Percentiles rank a stretch among this genome's conserved stretches.
phyloP scores from a whole-genome alignment of 106 monocot species.

The Dendrobium officinale region DNA sequence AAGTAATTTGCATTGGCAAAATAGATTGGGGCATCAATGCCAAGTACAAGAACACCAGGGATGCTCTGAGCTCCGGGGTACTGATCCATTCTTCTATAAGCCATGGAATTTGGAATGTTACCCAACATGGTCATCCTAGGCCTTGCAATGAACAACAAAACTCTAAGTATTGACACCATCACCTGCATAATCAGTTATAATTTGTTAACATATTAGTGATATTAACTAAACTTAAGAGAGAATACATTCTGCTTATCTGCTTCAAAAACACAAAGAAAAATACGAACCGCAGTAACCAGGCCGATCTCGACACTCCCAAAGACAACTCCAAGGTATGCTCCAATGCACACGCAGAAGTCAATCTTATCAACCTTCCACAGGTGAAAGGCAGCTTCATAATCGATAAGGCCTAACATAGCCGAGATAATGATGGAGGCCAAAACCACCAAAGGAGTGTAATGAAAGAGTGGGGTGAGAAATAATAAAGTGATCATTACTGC shows the following conservation, averaged over 20 bases:
- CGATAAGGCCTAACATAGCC: constrained; percentile 85
- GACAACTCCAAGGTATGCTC: constrained; percentile 77
- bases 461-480: constrained; percentile 78
- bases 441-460: constrained; percentile 90
- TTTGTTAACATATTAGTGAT: not conserved
- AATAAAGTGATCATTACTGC: constrained; percentile 81
- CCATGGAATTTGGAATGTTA: constrained; percentile 73
- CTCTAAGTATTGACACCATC: constrained; percentile 58
- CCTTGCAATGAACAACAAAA: constrained; percentile 71
- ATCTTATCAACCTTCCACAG: constrained; percentile 91
- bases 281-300: constrained; percentile 47
- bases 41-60: constrained; percentile 67
- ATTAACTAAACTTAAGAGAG: not conserved
- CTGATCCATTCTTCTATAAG: constrained; percentile 76
- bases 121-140: constrained; percentile 73
- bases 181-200: constrained; percentile 30
- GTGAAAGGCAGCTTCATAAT: constrained; percentile 66
- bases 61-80: constrained; percentile 48
- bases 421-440: constrained; percentile 82
- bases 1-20: constrained; percentile 81
- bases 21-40: constrained; percentile 80
- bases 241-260: not conserved
- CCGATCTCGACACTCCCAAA: constrained; percentile 85
- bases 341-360: constrained; percentile 82
- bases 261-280: not conserved